phyloP scores from a whole-genome alignment of 108 stramenopile genomes.

The Pseudonitzschia delicatissima region DNA sequence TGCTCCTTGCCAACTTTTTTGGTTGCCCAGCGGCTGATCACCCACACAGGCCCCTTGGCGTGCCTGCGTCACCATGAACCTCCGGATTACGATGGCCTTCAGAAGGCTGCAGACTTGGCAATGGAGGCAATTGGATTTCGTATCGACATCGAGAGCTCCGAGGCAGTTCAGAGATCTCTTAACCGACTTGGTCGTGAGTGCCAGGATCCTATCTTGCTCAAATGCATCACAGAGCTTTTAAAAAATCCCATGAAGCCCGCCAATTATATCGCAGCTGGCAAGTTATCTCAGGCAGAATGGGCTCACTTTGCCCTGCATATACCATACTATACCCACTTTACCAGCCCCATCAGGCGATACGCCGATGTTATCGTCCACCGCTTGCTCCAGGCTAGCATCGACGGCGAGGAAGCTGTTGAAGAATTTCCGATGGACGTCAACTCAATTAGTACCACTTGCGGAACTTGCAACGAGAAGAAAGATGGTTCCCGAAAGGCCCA shows the following conservation, averaged over 20 bases:
- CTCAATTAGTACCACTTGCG: constrained; percentile 50
- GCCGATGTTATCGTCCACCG: constrained; percentile 96
- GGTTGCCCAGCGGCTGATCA: constrained; percentile 91
- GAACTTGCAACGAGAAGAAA: constrained; percentile 89
- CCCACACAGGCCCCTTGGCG: constrained; percentile 73
- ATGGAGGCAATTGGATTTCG: constrained; percentile 55
- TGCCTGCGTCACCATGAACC: constrained; percentile 78
- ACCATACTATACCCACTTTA: constrained; percentile 98
- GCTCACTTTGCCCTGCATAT: constrained; percentile 94
- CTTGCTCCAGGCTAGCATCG: constrained; percentile 85
- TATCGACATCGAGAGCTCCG: constrained; percentile 61
- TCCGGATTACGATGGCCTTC: constrained; percentile 59
- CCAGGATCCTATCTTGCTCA: constrained; percentile 63
- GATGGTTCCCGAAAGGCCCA: constrained; percentile 87
- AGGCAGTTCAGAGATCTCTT: constrained; percentile 79
- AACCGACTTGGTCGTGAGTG: constrained; percentile 62
- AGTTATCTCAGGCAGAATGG: constrained; percentile 55
- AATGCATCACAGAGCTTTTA: constrained; percentile 82
- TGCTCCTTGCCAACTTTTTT: constrained; percentile 97
- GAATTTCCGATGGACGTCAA: constrained; percentile 47
- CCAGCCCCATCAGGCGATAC: constrained; percentile 93
- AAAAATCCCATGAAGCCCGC: constrained; percentile 91
- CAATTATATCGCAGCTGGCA: constrained; percentile 87
- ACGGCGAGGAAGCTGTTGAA: constrained; percentile 59
- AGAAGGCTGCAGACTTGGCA: constrained; percentile 64